These are phyloP conservation scores for Exophiala aquamarina DNA, from an alignment of 2,329 filamentous ascomycete species.

Conservation along the genomic window DNA sequence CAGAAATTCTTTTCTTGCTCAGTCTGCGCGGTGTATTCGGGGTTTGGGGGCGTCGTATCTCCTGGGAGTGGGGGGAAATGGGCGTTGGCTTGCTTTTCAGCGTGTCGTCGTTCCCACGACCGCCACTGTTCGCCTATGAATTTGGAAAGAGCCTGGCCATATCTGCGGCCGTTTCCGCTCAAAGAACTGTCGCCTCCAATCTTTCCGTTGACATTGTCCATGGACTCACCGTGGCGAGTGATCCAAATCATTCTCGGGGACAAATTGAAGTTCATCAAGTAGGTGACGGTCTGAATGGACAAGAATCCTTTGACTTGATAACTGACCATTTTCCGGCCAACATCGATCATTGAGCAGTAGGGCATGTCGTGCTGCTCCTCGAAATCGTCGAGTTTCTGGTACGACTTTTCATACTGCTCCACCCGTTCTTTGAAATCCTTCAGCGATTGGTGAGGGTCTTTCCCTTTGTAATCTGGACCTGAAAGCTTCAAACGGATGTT, in stretches of 20 bases:
- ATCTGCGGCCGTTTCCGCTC: slow-evolving; percentile 75
- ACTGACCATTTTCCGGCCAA: slow-evolving; percentile 89
- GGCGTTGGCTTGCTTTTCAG: slow-evolving; percentile 71
- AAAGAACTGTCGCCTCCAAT: slow-evolving; percentile 88
- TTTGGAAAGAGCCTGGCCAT: slow-evolving; percentile 73
- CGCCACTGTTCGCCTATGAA: slow-evolving; percentile 81
- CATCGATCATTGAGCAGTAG: slow-evolving; percentile 97
- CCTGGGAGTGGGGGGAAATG: slow-evolving; percentile 89
- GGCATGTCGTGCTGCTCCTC: slow-evolving; percentile 90
- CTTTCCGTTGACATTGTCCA: slow-evolving; percentile 82
- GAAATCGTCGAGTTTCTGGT: slow-evolving; percentile 83
- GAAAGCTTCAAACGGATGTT: slow-evolving; percentile 97
- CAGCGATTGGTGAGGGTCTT: slow-evolving; percentile 81
- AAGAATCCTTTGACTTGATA: slow-evolving; percentile 90
- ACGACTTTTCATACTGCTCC: slow-evolving; percentile 88
- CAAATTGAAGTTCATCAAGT: slow-evolving; percentile 94
- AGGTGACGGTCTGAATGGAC: slow-evolving; percentile 87
- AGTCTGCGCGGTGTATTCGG: slow-evolving; percentile 60
- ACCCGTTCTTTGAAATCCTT: slow-evolving; percentile 92
- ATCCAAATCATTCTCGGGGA: slow-evolving; percentile 97
- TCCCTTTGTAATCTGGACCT: slow-evolving; percentile 92
- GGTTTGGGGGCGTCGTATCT: slow-evolving; percentile 92
- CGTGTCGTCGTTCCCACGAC: slow-evolving; percentile 80
- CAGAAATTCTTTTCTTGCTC: slow-evolving; percentile 81
- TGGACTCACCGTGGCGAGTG: slow-evolving; percentile 87